Base-by-base conservation (phyloP, 202 grass and related monocot genomes). In the Miscanthus sacchariflorus region DNA sequence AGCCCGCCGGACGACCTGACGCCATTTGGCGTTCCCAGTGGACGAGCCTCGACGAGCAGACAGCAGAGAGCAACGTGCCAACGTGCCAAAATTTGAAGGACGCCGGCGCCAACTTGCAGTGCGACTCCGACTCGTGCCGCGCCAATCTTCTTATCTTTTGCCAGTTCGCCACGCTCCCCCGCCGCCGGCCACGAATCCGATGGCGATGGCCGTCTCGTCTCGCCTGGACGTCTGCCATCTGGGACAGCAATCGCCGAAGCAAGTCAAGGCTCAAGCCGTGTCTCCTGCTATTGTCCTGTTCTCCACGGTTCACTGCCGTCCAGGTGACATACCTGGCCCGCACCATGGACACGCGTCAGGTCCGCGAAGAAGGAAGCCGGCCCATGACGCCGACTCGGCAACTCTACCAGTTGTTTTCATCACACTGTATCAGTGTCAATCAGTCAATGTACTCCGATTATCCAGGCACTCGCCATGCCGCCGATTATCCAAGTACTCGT, bases 81-180 rank as follows among this genome's bases (percentile, higher is more conserved):
- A 23, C 18, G 46, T 18, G 8, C 35, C 68, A 67, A 74, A 87
- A n/a, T 87, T 81, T 82, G 58, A 68, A 87, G 78, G 40, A 11
- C 21, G 58, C 58, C 28, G 70, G 78, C 78, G 78, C 78, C 70
- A 65, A 66, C 77, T 11, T 44, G 65, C 17, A 56, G 24, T 3
- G 38, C 19, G 25, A 45, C 3, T n/a, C 0, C 4, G 5, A 4
- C 19, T 12, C 27, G 61, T 0, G 39, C 63, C 49, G 63, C 35
- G 24, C 49, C 49, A 67, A 35, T 33, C 48, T 4, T 1, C 30
- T 15, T 19, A 56, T 28, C 33, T 48, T 46, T 49, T 36, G 76
- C 35, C 65, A n/a, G 13, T 17, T 15, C 21, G 7, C 36, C n/a
- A 83, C 76, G 65, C 66, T 69, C 48, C 66, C 15, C 38, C 17